A percentile compares a stretch with the other conserved stretches of the same genome.
Conservation (phyloP, 2,329 filamentous ascomycete species). For the Thyridium curvatum region DNA sequence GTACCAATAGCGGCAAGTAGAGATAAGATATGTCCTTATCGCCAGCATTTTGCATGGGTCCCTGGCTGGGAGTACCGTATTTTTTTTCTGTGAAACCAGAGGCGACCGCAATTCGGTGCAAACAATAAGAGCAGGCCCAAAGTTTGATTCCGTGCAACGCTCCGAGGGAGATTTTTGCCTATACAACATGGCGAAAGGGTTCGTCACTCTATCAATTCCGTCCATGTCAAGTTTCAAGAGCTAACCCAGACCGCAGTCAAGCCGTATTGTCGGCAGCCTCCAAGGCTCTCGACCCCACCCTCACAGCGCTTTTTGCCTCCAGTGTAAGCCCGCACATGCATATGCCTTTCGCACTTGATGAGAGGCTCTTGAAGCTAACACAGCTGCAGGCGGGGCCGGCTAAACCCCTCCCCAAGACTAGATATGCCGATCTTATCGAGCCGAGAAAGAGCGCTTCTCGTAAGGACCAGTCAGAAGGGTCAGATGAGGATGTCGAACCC, state of each 20-base stretch:
- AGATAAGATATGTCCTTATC: no score
- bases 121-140: no score
- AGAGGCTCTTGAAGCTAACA: slow-evolving; percentile 9
- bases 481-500: slow-evolving; percentile 13
- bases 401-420: slow-evolving; percentile 34
- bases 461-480: slow-evolving; percentile 10
- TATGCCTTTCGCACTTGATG: slow-evolving; percentile 1
- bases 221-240: no score
- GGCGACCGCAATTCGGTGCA: no score
- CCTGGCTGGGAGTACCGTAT: no score
- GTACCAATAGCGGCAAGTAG: no score
- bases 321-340: slow-evolving; percentile 51
- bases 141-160: no score
- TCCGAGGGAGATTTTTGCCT: no score
- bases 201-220: no score
- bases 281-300: slow-evolving; percentile 59
- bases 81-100: no score
- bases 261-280: slow-evolving; percentile 33
- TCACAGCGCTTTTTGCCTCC: slow-evolving; percentile 64
- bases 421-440: slow-evolving; percentile 32
- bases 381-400: slow-evolving; percentile 43
- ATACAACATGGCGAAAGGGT: no score
- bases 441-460: slow-evolving; percentile 13
- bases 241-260: slow-evolving; percentile 20
- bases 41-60: no score